Conservation (phyloP, 306 rosid genomes). For the Hippophae gyantsensis region DNA sequence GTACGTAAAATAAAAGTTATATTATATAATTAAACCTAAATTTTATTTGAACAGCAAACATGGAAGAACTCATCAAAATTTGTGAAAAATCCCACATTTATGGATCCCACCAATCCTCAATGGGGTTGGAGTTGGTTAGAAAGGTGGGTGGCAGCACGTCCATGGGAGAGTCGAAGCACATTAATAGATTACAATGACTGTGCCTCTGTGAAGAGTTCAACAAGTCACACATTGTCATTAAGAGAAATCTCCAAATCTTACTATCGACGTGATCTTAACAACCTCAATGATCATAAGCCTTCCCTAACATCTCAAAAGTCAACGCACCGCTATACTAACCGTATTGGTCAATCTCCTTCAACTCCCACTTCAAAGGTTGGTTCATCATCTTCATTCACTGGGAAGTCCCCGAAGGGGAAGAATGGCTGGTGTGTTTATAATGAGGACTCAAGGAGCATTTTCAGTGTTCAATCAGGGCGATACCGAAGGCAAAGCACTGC, state of each 20-base stretch:
- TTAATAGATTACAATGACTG: conserved; percentile 25
- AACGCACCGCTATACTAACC: conserved; percentile 21
- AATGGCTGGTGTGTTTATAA: conserved; percentile 30
- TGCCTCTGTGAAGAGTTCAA: conserved; percentile 28
- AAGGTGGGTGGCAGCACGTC: conserved; percentile 83
- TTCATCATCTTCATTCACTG: conserved; percentile 20
- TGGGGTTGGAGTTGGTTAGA: conserved; percentile 99
- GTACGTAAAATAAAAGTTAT: no score
- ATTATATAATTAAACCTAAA: not conserved
- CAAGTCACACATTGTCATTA: conserved; percentile 34
- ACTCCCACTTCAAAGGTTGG: conserved; percentile 22
- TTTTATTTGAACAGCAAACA: conserved; percentile 35
- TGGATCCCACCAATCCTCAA: conserved; percentile 74
- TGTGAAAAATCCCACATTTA: conserved; percentile 47
- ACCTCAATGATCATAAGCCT: conserved; percentile 19
- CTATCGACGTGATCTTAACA: conserved; percentile 31
- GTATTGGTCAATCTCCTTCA: conserved; percentile 28
- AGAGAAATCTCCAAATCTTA: conserved; percentile 61
- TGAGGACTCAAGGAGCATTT: conserved; percentile 28
- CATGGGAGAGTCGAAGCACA: conserved; percentile 62
- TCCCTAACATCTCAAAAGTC: conserved; percentile 29
- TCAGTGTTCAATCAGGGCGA: conserved; percentile 24
- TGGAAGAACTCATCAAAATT: conserved; percentile 58
- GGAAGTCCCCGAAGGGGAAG: conserved; percentile 30
- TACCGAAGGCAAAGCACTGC: conserved; percentile 60